Conservation (phyloP, 495 filamentous ascomycete species). For the Cudoniella acicularis region DNA sequence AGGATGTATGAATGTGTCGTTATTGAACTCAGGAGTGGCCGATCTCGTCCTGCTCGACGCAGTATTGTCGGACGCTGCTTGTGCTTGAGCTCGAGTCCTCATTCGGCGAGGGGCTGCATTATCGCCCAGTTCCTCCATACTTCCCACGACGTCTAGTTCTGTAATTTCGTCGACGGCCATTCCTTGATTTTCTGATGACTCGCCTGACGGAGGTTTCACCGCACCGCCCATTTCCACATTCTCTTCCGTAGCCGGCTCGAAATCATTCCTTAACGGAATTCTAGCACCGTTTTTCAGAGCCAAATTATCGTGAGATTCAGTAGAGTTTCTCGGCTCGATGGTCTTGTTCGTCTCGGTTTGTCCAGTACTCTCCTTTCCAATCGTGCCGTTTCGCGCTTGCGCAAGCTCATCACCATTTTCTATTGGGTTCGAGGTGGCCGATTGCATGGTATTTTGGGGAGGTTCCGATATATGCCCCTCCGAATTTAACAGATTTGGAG, state of each 20-base stretch:
- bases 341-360: not conserved
- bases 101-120: constrained; percentile 53
- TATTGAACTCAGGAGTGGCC: constrained; percentile 42
- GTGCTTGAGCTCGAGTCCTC: constrained; percentile 64
- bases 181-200: constrained; percentile 21
- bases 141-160: constrained; percentile 34
- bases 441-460: no score
- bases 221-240: constrained; percentile 7
- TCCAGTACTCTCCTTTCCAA: not conserved
- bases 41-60: constrained; percentile 35
- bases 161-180: constrained; percentile 33
- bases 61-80: constrained; percentile 40
- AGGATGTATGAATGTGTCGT: constrained; percentile 66
- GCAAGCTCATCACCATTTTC: not conserved
- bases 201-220: not conserved
- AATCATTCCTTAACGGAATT: no score
- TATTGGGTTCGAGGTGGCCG: not conserved
- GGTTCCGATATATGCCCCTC: not conserved
- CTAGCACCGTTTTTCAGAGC: constrained; percentile 2
- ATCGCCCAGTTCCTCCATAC: constrained; percentile 8
- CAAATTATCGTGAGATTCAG: not conserved
- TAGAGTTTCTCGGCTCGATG: not conserved
- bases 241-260: constrained; percentile 1
- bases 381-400: not conserved
- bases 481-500: not conserved